Evolutionary conservation across 768 basidiomycete genomes (phyloP).

Genomic region (Pleurotus salmoneostramineus): DNA sequence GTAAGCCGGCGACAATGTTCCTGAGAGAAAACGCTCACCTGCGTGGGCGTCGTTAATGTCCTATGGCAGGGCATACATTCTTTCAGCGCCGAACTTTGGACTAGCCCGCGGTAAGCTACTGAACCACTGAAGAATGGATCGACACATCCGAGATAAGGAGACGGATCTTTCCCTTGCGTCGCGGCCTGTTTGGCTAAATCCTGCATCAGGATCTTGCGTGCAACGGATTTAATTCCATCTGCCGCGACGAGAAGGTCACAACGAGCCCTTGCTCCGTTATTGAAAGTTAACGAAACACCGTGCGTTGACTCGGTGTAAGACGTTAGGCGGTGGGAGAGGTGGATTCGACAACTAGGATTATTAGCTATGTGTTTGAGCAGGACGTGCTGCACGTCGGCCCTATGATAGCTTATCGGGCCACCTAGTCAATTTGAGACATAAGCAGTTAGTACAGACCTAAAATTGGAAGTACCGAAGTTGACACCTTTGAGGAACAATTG

Average conservation of each 20-base stretch:
- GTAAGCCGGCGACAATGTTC: neutral
- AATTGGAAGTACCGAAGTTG: neutral
- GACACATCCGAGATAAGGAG: conserved; percentile 8
- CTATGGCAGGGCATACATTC: conserved; percentile 25
- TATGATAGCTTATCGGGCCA: conserved; percentile 27
- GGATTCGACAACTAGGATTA: conserved; percentile 22
- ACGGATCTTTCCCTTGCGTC: conserved; percentile 3
- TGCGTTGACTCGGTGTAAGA: conserved; percentile 22
- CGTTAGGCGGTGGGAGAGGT: conserved; percentile 36
- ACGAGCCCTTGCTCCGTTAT: conserved; percentile 18
- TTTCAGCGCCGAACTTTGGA: conserved; percentile 20
- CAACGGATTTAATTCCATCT: conserved; percentile 31
- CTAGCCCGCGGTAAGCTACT: conserved; percentile 29
- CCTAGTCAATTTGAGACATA: conserved; percentile 13
- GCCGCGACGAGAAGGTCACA: conserved; percentile 36
- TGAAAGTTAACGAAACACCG: conserved; percentile 20
- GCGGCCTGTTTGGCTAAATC: neutral
- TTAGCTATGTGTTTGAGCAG: conserved; percentile 29
- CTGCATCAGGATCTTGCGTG: conserved; percentile 9
- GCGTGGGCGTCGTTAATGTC: conserved; percentile 16
- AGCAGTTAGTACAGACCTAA: neutral
- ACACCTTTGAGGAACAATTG: conserved; percentile 18
- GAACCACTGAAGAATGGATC: conserved; percentile 32
- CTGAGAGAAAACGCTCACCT: conserved; percentile 15
- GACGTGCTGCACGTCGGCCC: conserved; percentile 40